Base-by-base conservation (phyloP, 2,329 filamentous ascomycete species). In the Ophiostoma perfectum region DNA sequence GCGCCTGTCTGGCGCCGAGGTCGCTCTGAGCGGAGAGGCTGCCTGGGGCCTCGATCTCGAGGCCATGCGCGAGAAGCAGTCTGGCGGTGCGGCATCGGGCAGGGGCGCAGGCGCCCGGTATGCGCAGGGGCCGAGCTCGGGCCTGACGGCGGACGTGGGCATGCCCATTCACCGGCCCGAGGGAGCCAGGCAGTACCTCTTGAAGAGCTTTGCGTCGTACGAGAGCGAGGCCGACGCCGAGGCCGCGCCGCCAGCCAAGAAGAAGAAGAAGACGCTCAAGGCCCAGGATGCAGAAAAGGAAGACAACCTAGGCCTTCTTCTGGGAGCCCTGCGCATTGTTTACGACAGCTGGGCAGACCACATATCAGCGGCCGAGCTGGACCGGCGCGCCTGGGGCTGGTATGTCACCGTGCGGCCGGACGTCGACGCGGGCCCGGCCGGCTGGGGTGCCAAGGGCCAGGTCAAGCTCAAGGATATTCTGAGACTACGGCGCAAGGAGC, bases 381-480 rank as follows among this genome's bases (percentile, higher is more conserved):
- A 96, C 75, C 83, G 83, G 70, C 84, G 88, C 70, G 90, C 91
- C 18, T 96, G 92, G 91, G 80, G 80, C 11, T 96, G 92, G 92
- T 96, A 96, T 77, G 81, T 90, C 1, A 83, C 85, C 36, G 86
- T 93, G 27, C 82, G 93, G 71, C 92, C 92, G 0, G 88, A 91
- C 27, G 90, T 96, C 2, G 87, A 90, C 69, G 79, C 82, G 68
- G 93, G 92, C 0, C 85, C 86, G 64, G 85, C 87, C 27, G 92
- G 93, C 1, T 96, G 92, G 92, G 92, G 92, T 41, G 90, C 89
- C 12, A 95, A 94, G 77, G 91, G 90, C 1, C 79, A 81, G 67
- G 80, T 96, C 41, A 87, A 82, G 72, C 76, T 96, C 47, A 79
- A 80, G 14, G 86, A 87, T 72, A 91, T 96, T 55, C 76, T 93